Evolutionary conservation across 345 rosid genomes (phyloP), one percentile per base, ranked within the genome.

Genomic region (Eucalyptus microcorys): DNA sequence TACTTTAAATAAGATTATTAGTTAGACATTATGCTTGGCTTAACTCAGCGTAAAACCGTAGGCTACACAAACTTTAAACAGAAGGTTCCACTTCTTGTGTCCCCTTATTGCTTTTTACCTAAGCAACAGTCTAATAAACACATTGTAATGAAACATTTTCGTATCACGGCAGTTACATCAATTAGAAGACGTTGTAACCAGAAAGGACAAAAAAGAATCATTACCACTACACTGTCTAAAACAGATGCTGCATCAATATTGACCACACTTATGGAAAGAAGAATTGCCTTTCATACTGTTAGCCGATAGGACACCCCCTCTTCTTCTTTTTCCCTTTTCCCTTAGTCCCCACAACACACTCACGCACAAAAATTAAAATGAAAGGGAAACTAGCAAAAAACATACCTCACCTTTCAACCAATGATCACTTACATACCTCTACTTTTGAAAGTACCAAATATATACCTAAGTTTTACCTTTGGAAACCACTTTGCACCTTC

Each of bases 1-100:
- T 97, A 87, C 90, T 90, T 76, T 40, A 40, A 76, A 76, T 76
- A 43, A 88, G 87, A 81, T 49, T 87, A 64, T 68, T 30, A 87
- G 84, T 86, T n/a, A 61, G 24, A 76, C 42, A 59, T 50, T 64
- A 42, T 37, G 61, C 12, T 59, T 88, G 5, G 32, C 21, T n/a
- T 40, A 40, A 40, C 47, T 76, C 47, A 10, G 47, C 30, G 0
- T 40, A 21, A 7, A 76, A 21, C 83, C 5, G 6, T 76, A 37
- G 83, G 83, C 83, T 42, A 19, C 30, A 37, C 47, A 40, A 37
- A 76, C 83, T 76, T 76, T 37, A 37, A 76, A 76, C 47, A 76
- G 47, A 76, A 40, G 84, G 84, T 21, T 76, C 47, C 84, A 10
- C 84, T 21, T 76, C 47, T 21, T 76, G 84, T 21, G 84, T 21